Base-by-base conservation (phyloP, 73 alveolate species). In the Paramecium biaurelia region DNA sequence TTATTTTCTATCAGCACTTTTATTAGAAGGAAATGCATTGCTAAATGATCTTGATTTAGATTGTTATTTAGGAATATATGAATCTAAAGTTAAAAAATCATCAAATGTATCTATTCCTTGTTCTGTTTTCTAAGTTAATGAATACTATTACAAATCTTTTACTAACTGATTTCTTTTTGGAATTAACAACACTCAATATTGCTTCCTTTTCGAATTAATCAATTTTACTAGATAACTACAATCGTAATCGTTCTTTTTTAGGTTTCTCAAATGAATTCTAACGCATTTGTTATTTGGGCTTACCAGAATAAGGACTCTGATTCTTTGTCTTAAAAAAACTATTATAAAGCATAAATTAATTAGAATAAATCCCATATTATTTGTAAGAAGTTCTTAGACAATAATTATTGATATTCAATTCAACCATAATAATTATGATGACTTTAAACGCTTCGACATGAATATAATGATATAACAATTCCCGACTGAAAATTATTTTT, bases 401-500 rank as follows among this genome's bases (percentile, higher is more conserved):
- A 53, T 53, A 53, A 53, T 53, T 18, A 53, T 53, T 18, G n/a
- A 53, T 18, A 53, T 18, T 53, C 30, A 53, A 18, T 0, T 4
- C 11, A n/a, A 18, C 0, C 20, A n/a, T n/a, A n/a, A 53, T 18
- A 53, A 53, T 53, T 11, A 63, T 63, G 84, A 63, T 63, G 84
- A 63, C 49, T 23, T 58, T 58, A 4, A 58, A 58, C 76, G 76
- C 76, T 58, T 63, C 84, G 47, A 26, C 84, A 63, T 26, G 47
- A 63, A 23, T 63, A 63, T 7, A 1, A 32, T 63, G 84, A 63
- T 63, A 26, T 63, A 30, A 63, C 43, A 63, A 7, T 63, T 58
- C 76, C 84, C 84, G 47, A 30, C 84, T 63, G 84, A 63, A 26
- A 63, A 26, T 63, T 63, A 53, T 53, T 53, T 53, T 53, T 53